Evolutionary conservation across 169 alveolate species (phyloP).

Genomic region (Plasmodium vivax): DNA sequence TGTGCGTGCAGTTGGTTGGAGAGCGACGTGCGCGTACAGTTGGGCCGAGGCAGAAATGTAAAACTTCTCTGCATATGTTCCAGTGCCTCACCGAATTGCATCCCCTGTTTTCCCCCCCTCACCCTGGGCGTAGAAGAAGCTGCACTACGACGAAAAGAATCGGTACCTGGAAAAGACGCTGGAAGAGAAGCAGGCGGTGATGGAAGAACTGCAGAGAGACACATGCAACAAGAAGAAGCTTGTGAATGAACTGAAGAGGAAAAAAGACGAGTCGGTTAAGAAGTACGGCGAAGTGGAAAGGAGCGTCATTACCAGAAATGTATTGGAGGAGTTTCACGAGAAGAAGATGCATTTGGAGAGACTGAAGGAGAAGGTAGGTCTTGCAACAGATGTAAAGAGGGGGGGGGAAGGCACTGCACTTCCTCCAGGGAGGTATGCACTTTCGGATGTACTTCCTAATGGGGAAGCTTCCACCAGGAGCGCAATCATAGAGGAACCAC

Average conservation of each 20-base stretch:
- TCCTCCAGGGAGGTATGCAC: neutral
- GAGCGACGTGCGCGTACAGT: too few species aligned
- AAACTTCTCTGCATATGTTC: neutral
- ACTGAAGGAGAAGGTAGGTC: constrained; percentile 27
- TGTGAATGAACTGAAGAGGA: constrained; percentile 32
- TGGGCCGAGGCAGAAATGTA: neutral
- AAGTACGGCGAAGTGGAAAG: constrained; percentile 31
- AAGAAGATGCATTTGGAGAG: constrained; percentile 8
- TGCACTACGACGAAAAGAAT: constrained; percentile 60
- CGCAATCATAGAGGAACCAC: neutral
- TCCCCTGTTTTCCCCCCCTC: neutral
- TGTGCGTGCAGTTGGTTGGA: neutral
- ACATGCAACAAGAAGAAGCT: constrained; percentile 14
- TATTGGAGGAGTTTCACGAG: constrained; percentile 28
- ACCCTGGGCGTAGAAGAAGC: constrained; percentile 9
- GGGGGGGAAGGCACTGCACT: neutral
- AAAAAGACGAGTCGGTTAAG: constrained; percentile 60
- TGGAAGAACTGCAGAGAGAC: constrained; percentile 18
- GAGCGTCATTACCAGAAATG: constrained; percentile 15
- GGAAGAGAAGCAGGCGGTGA: constrained; percentile 2
- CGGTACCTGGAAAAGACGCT: constrained; percentile 20
- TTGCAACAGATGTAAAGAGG: neutral
- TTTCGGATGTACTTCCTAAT: neutral
- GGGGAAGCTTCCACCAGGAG: neutral
- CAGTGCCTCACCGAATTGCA: neutral